Base-by-base conservation (phyloP, 1,284 basidiomycete species). In the Cutaneotrichosporon mucoides region DNA sequence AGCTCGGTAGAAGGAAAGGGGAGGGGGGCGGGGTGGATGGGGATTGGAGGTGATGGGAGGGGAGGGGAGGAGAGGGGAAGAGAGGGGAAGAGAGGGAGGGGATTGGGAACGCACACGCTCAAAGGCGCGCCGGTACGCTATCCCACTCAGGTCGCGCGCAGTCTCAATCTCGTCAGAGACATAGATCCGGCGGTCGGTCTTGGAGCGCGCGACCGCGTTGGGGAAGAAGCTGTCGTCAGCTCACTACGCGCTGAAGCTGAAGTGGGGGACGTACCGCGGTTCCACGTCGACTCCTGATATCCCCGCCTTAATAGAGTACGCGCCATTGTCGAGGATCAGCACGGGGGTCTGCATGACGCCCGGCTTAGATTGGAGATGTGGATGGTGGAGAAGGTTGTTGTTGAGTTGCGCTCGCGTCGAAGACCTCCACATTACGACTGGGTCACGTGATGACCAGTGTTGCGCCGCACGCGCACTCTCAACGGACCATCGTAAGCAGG, bases 251-350 rank as follows among this genome's bases (percentile, higher is more conserved):
- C 12, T n/a, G 12, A n/a, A 16, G 9, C 24, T 16, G 38, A 11
- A 9, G 7, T 5, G 2, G 33, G 35, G 7, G 40, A 59, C 71
- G 61, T 44, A 76, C 73, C 69, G 65, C n/a, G 76, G 76, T 53
- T 73, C 72, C 48, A 56, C 62, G 53, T 76, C 73, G 5, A 71
- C 56, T 4, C 71, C 70, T 13, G 81, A 76, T 13, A 84, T 72
- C n/a, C 89, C 88, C 9, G 84, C 83, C 73, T 94, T 95, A 76
- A 94, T 86, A 2, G 84, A 84, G 56, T 83, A 85, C 9, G 85
- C 92, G 47, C 92, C 92, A 76, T 94, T 95, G 73, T 94, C 92
- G 46, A 93, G 81, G 8, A 93, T 81, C 59, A 92, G 79, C 13
- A 85, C 81, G 3, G 81, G 74, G 3, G 61, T 54, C 43, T 53